These are phyloP conservation scores for Kwoniella shivajii DNA, from an alignment of 1,284 basidiomycete species.

Conservation along the genomic window DNA sequence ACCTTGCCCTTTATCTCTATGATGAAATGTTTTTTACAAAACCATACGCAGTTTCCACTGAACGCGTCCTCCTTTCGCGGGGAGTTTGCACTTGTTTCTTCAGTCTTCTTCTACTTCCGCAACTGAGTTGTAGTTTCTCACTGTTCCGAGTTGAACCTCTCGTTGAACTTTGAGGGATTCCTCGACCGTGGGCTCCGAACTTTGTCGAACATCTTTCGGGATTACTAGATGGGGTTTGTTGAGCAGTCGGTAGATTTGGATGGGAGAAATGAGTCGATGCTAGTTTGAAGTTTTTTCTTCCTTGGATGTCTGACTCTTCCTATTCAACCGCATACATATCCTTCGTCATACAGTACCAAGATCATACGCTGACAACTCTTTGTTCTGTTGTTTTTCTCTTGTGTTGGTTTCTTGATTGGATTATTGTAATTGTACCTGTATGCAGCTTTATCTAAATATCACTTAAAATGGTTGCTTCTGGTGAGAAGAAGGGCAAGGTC, in stretches of 20 bases:
- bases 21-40: slow-evolving; percentile 54
- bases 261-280: slow-evolving; percentile 43
- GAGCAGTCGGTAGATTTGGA: slow-evolving; percentile 24
- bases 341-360: not conserved
- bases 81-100: slow-evolving; percentile 44
- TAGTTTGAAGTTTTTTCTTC: slow-evolving; percentile 55
- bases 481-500: slow-evolving; percentile 55
- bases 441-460: slow-evolving; percentile 15
- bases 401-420: slow-evolving; percentile 8
- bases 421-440: slow-evolving; percentile 17
- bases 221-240: slow-evolving; percentile 11
- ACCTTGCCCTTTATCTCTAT: slow-evolving; percentile 12
- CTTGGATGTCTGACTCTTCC: slow-evolving; percentile 55
- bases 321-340: slow-evolving; percentile 8
- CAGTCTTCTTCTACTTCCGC: slow-evolving; percentile 24
- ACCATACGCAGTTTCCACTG: slow-evolving; percentile 58
- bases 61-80: slow-evolving; percentile 53
- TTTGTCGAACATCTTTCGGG: slow-evolving; percentile 14
- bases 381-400: not conserved
- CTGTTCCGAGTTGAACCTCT: slow-evolving; percentile 49
- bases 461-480: slow-evolving; percentile 27
- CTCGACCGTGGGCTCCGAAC: slow-evolving; percentile 30
- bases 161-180: slow-evolving; percentile 42
- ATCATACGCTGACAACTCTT: slow-evolving; percentile 18
- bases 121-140: slow-evolving; percentile 35